Evolutionary conservation across 176 grass and related monocot species (phyloP).

Genomic region (Carex parvula): DNA sequence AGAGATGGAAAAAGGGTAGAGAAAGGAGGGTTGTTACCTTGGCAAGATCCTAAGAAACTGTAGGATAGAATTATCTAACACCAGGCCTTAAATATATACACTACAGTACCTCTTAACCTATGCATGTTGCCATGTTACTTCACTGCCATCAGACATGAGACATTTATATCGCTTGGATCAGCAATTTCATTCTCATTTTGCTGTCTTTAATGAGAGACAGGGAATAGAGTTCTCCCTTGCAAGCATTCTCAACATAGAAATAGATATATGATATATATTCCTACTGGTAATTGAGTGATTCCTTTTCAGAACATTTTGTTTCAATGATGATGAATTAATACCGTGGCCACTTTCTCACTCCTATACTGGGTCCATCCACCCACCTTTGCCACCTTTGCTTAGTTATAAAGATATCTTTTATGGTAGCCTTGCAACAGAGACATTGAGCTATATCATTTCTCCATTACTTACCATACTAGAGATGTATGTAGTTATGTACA

Average conservation of each 20-base stretch:
- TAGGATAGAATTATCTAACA: slow-evolving; percentile 12
- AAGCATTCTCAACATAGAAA: slow-evolving; percentile 14
- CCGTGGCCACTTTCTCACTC: slow-evolving; percentile 30
- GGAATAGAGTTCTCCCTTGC: slow-evolving; percentile 19
- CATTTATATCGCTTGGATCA: slow-evolving; percentile 16
- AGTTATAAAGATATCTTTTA: slow-evolving; percentile 29
- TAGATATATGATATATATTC: slow-evolving; percentile 6
- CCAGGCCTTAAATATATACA: slow-evolving; percentile 13
- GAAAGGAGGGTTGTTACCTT: slow-evolving; percentile 5
- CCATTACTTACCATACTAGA: slow-evolving; percentile 8
- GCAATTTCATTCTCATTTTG: slow-evolving; percentile 1
- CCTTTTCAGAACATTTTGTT: slow-evolving; percentile 11
- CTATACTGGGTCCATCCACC: slow-evolving; percentile 12
- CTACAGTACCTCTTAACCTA: slow-evolving; percentile 20
- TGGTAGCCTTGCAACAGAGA: slow-evolving; percentile 13
- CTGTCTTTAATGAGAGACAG: not conserved
- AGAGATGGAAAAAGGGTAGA: not conserved
- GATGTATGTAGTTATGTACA: no score
- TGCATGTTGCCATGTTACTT: slow-evolving; percentile 22
- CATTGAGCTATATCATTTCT: not conserved
- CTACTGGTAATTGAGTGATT: not conserved
- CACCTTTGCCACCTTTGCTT: slow-evolving; percentile 31
- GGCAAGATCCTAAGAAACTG: not conserved
- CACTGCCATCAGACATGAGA: slow-evolving; percentile 24
- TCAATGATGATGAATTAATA: slow-evolving; percentile 27